These are phyloP conservation scores for Entomortierella beljakovae DNA, from an alignment of 192 early-diverging fungal species.

Conservation along the genomic window DNA sequence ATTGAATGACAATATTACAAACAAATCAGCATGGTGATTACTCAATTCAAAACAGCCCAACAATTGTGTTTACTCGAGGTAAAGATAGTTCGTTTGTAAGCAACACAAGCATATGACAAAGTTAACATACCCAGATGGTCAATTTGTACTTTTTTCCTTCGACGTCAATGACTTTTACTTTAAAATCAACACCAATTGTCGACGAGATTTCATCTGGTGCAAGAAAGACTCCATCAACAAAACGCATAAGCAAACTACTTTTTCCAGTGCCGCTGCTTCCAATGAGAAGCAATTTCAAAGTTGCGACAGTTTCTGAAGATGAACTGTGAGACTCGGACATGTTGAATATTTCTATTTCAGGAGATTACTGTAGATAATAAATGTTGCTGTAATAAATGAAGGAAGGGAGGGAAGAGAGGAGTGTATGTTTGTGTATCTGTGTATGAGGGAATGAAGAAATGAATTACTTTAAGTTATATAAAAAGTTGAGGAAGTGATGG, in stretches of 20 bases:
- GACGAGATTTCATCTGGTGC: conserved; percentile 92
- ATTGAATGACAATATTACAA: neutral
- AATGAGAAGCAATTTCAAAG: conserved; percentile 95
- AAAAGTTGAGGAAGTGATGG: neutral
- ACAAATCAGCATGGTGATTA: neutral
- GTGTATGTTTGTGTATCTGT: neutral
- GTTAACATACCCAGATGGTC: conserved; percentile 86
- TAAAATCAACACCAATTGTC: conserved; percentile 98
- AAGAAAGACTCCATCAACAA: conserved; percentile 94
- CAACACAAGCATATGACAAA: neutral
- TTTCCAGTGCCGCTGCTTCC: conserved; percentile 98
- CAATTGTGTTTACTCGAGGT: no score
- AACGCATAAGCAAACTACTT: conserved; percentile 90
- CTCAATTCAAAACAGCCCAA: no score
- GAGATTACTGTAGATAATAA: neutral
- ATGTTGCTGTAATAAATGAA: neutral
- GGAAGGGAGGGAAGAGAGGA: neutral
- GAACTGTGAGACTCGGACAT: conserved; percentile 33
- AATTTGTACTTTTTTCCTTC: conserved; percentile 94
- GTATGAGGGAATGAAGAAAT: neutral
- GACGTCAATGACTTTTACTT: conserved; percentile 90
- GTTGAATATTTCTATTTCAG: neutral
- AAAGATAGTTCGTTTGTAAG: no score
- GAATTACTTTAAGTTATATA: neutral
- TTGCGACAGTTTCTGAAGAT: conserved; percentile 72